Conservation (phyloP, 2,329 filamentous ascomycete genomes). For the Colletotrichum shisoi region DNA sequence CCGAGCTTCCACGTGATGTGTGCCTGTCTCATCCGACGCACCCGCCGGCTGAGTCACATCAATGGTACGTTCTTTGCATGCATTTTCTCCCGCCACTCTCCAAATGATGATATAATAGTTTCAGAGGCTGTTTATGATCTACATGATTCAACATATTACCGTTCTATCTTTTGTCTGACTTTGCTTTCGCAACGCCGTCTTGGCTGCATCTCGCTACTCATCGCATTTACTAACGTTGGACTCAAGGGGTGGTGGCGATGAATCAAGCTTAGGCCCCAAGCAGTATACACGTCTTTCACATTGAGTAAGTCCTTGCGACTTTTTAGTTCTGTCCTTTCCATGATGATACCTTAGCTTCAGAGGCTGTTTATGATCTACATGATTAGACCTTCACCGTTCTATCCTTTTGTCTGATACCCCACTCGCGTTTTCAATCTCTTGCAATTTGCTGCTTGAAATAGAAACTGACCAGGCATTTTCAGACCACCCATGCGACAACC, state of each 20-base stretch:
- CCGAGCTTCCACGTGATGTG: slow-evolving; percentile 37
- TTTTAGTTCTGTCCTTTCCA: slow-evolving; percentile 39
- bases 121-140: slow-evolving; percentile 61
- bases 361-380: slow-evolving; percentile 58
- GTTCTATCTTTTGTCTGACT: slow-evolving; percentile 43
- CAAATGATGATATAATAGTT: slow-evolving; percentile 52
- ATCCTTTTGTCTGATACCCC: slow-evolving; percentile 41
- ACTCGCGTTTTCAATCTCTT: no score
- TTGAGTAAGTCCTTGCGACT: background rate
- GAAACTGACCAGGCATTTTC: background rate
- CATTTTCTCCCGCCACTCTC: slow-evolving; percentile 6
- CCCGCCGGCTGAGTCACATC: slow-evolving; percentile 20
- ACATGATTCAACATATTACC: slow-evolving; percentile 51
- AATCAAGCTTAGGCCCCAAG: background rate
- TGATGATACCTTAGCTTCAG: slow-evolving; percentile 54
- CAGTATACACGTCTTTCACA: background rate
- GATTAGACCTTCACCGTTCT: slow-evolving; percentile 51
- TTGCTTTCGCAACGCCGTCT: background rate
- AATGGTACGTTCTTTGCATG: slow-evolving; percentile 38
- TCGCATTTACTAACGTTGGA: background rate
- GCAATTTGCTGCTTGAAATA: slow-evolving; percentile 16
- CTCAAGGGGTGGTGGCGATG: background rate
- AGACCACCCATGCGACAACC: background rate
- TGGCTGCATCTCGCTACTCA: background rate
- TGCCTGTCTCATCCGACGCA: slow-evolving; percentile 36